Evolutionary conservation across 148 eudicot species (phyloP).

Genomic region (Rhododendron ovatum): DNA sequence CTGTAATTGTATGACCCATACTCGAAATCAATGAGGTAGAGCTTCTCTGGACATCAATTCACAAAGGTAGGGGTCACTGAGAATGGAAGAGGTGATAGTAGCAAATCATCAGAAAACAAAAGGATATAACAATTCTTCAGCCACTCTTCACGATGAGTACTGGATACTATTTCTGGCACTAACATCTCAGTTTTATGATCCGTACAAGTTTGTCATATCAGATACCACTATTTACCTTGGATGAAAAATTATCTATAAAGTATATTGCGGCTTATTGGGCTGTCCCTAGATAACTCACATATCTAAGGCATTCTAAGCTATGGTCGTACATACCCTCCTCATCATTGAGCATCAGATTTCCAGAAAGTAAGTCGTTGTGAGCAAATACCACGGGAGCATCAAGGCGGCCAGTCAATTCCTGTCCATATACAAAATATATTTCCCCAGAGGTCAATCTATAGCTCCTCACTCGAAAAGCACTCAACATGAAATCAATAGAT

Average conservation of each 20-base stretch:
- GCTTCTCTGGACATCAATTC: slow-evolving; percentile 55
- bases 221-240: background rate
- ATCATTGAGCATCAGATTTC: slow-evolving; percentile 88
- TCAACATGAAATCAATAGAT: background rate
- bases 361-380: slow-evolving; percentile 94
- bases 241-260: background rate
- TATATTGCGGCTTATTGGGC: background rate
- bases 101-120: background rate
- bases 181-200: background rate
- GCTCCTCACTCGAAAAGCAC: background rate
- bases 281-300: background rate
- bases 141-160: background rate
- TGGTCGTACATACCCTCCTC: slow-evolving; percentile 49
- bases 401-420: slow-evolving; percentile 69
- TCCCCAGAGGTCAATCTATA: slow-evolving; percentile 12
- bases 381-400: slow-evolving; percentile 82
- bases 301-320: slow-evolving; percentile 2
- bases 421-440: slow-evolving; percentile 27
- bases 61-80: slow-evolving; percentile 1
- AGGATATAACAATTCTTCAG: background rate
- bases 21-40: slow-evolving; percentile 93
- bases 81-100: background rate
- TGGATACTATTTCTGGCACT: background rate
- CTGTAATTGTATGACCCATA: slow-evolving; percentile 95
- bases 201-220: background rate